Percentiles rank a stretch among this genome's conserved stretches.
These are phyloP conservation scores for Globisporangium nodosum DNA, from an alignment of 352 stramenopile species.

Conservation along the genomic window DNA sequence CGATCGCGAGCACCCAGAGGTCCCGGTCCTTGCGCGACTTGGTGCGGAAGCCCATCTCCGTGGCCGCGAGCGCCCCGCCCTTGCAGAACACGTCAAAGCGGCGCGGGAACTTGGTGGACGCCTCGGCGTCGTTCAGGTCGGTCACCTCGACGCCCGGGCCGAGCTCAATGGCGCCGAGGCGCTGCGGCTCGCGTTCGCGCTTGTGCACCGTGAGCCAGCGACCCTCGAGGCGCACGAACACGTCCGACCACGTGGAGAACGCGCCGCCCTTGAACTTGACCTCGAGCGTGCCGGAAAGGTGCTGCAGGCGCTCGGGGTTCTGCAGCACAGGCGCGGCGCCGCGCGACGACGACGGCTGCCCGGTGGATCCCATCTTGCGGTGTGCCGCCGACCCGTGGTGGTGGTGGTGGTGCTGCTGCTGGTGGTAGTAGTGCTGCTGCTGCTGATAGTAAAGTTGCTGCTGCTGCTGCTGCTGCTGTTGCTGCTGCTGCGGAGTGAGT, in stretches of 20 bases:
- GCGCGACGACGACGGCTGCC: not conserved
- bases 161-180: conserved; percentile 63
- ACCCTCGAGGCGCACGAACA: conserved; percentile 24
- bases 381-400: conserved; percentile 1
- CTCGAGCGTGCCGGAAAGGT: conserved; percentile 17
- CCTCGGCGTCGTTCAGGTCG: conserved; percentile 50
- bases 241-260: conserved; percentile 25
- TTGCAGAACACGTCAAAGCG: conserved; percentile 72
- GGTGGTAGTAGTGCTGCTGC: not conserved
- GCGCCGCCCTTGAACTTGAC: conserved; percentile 26
- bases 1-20: conserved; percentile 61
- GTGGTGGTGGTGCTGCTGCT: not conserved
- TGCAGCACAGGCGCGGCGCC: not conserved
- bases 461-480: not conserved
- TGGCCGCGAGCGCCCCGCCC: conserved; percentile 57
- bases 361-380: conserved; percentile 13
- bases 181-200: conserved; percentile 34
- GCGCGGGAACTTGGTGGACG: conserved; percentile 62
- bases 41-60: conserved; percentile 71
- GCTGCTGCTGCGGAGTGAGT: not conserved
- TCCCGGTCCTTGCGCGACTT: conserved; percentile 77
- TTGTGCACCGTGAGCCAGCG: conserved; percentile 34
- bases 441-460: conserved; percentile 3
- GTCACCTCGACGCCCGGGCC: conserved; percentile 62
- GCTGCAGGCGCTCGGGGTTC: conserved; percentile 15